Evolutionary conservation across 805 yeast species (phyloP), one percentile per base, ranked within the genome.

Genomic region (Hanseniaspora osmophila): DNA sequence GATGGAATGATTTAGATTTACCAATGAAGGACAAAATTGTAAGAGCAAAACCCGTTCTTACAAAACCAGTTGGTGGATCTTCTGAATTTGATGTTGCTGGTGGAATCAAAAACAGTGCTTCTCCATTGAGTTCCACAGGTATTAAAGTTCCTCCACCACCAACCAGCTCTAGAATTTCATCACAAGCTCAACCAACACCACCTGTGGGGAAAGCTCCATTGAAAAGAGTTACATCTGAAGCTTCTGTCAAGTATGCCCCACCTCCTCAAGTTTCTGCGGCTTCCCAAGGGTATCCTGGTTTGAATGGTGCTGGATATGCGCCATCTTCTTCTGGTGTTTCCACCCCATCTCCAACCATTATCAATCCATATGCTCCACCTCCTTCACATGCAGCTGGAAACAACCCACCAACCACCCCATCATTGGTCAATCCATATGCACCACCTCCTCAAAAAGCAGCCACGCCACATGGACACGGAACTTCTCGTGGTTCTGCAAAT

Each of bases 351-450:
- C 45, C 45, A 19, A 37, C 27, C 10, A 42, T 40, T 29, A 40
- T 33, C 33, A 43, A 50, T 42, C 51, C 61, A 47, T 46, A 60
- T 29, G 59, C 57, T 13, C 52, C 57, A 27, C 53, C 62, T n/a
- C 52, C 56, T 22, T 41, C 48, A 30, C 33, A 51, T 38, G 40
- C 42, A 15, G 53, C 58, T 18, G 15, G n/a, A n/a, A n/a, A n/a
- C n/a, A n/a, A n/a, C n/a, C n/a, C n/a, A n/a, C n/a, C n/a, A n/a
- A n/a, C 42, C 11, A 33, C 48, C 12, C 18, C 38, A 16, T 61
- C 66, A 17, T 57, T 61, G 30, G 40, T 54, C 45, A 63, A 62
- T 50, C 69, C 72, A 42, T 68, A 66, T 47, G 73, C 71, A 10
- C 65, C 70, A 30, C 52, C 57, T 16, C 47, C 55, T 33, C 17